These are phyloP conservation scores for Ruellia speciosa DNA, from an alignment of 305 asterid species.

Conservation along the genomic window DNA sequence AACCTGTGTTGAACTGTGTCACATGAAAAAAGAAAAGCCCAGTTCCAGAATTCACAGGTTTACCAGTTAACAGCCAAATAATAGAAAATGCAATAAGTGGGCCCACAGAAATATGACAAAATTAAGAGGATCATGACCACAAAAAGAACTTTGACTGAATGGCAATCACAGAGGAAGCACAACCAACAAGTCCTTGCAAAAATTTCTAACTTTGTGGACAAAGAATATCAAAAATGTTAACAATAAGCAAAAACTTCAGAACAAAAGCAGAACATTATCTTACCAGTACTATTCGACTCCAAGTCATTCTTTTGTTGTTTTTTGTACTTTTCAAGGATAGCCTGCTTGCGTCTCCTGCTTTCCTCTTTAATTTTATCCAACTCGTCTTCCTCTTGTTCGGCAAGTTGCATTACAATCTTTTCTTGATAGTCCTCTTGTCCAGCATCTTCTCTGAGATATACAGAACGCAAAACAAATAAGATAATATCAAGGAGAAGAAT, in stretches of 20 bases:
- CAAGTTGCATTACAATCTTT: conserved; percentile 62
- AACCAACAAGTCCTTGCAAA: conserved; percentile 9
- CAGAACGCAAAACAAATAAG: conserved; percentile 19
- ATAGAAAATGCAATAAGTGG: neutral
- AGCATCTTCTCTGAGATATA: conserved; percentile 55
- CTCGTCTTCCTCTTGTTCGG: conserved; percentile 87
- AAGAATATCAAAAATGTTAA: neutral
- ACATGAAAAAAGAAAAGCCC: conserved; percentile 3
- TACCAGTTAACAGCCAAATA: neutral
- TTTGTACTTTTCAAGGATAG: conserved; percentile 80
- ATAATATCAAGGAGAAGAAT: conserved; percentile 3
- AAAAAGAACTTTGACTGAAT: neutral
- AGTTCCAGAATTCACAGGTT: neutral
- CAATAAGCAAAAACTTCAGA: neutral
- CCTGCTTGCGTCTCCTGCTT: conserved; percentile 84
- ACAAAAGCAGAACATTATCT: conserved; percentile 5
- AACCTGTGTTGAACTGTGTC: neutral
- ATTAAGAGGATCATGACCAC: neutral
- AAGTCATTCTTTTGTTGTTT: conserved; percentile 34
- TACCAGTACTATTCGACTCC: conserved; percentile 33
- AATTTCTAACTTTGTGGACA: neutral
- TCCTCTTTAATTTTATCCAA: conserved; percentile 90
- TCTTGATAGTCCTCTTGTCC: conserved; percentile 75
- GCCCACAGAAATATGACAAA: neutral
- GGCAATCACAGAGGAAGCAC: neutral